Conservation (phyloP, 2,329 filamentous ascomycete species). For the Venturia aucupariae region DNA sequence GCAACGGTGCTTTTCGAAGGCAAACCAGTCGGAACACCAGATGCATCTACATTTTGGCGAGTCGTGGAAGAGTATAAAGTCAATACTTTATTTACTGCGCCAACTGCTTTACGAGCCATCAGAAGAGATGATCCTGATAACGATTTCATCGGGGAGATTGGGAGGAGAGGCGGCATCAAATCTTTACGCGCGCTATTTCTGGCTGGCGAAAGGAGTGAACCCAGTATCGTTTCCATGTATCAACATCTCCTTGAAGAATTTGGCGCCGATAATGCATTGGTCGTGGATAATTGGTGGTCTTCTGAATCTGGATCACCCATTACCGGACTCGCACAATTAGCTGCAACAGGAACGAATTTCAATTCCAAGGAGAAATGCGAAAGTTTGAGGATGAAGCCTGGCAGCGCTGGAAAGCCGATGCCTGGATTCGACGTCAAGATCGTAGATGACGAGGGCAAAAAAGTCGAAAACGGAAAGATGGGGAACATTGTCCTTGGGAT, state of each 20-base stretch:
- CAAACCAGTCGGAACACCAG: conserved; percentile 84
- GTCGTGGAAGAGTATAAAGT: conserved; percentile 78
- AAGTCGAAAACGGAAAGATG: conserved; percentile 65
- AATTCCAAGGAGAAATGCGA: conserved; percentile 30
- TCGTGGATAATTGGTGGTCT: conserved; percentile 69
- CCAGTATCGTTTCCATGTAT: conserved; percentile 73
- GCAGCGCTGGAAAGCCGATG: conserved; percentile 83
- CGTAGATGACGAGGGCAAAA: conserved; percentile 70
- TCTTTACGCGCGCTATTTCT: conserved; percentile 69
- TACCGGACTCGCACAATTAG: conserved; percentile 54
- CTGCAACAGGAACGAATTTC: conserved; percentile 51
- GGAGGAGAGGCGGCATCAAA: conserved; percentile 60
- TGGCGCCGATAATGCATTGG: conserved; percentile 52
- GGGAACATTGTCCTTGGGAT: conserved; percentile 83
- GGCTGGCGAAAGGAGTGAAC: conserved; percentile 83
- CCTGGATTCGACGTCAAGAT: conserved; percentile 82
- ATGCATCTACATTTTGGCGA: conserved; percentile 82
- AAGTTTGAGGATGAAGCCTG: conserved; percentile 59
- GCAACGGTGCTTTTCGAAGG: conserved; percentile 86
- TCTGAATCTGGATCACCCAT: conserved; percentile 63
- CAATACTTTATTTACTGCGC: conserved; percentile 76
- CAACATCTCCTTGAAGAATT: conserved; percentile 61
- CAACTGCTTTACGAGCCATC: conserved; percentile 79
- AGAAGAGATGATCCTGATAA: conserved; percentile 76
- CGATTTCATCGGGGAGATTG: conserved; percentile 52